Evolutionary conservation across 208 protist species (phyloP).

Genomic region (Trypanosoma cruzi): DNA sequence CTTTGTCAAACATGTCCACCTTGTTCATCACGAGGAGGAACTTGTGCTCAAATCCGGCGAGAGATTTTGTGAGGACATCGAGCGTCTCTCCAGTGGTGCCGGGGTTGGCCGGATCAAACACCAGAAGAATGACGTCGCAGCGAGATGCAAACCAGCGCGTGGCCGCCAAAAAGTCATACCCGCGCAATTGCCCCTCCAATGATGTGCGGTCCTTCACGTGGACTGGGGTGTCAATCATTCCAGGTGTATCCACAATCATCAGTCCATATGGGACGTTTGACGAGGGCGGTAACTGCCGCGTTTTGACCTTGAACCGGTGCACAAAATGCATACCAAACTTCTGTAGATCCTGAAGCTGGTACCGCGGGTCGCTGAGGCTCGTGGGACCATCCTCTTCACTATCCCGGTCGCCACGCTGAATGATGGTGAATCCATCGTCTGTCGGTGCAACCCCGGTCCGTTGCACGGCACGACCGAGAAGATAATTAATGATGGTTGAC

Average conservation of each 20-base stretch:
- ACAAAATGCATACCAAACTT: slow-evolving; percentile 81
- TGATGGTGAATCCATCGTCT: slow-evolving; percentile 92
- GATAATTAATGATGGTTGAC: slow-evolving; percentile 91
- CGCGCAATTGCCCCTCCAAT: slow-evolving; percentile 54
- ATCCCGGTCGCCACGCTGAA: slow-evolving; percentile 61
- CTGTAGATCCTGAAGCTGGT: slow-evolving; percentile 75
- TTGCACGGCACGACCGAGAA: slow-evolving; percentile 77
- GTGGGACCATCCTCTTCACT: slow-evolving; percentile 81
- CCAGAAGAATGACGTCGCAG: slow-evolving; percentile 89
- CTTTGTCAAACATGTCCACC: slow-evolving; percentile 80
- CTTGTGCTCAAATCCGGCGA: slow-evolving; percentile 88
- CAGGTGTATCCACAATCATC: slow-evolving; percentile 90
- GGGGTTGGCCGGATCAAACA: slow-evolving; percentile 92
- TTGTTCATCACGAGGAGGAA: slow-evolving; percentile 92
- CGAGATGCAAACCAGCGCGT: slow-evolving; percentile 89
- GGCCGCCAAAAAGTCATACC: slow-evolving; percentile 88
- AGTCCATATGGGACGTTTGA: slow-evolving; percentile 61
- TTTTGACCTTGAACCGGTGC: slow-evolving; percentile 81
- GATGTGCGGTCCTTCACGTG: slow-evolving; percentile 42
- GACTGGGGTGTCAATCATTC: slow-evolving; percentile 91
- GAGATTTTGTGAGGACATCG: slow-evolving; percentile 87
- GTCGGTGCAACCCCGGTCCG: slow-evolving; percentile 88
- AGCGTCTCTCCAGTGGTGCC: slow-evolving; percentile 93
- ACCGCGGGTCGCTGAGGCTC: slow-evolving; percentile 65
- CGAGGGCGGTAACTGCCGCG: slow-evolving; percentile 39